A percentile compares a stretch with the other conserved stretches of the same genome.
Conservation (phyloP, 208 protist genomes). For the Phytomonas sp. region DNA sequence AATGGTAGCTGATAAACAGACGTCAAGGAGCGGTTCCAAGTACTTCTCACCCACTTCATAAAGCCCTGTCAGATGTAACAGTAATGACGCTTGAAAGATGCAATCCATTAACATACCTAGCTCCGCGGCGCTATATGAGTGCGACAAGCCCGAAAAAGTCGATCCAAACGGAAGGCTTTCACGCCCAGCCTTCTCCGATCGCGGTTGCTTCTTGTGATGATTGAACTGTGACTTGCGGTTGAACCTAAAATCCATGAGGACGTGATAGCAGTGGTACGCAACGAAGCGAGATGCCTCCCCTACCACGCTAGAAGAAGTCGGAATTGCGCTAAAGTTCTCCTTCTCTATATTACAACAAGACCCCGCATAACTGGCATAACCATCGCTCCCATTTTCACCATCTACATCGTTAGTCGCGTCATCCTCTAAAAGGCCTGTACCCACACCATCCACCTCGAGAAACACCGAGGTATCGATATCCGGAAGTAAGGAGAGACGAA, state of each 20-base stretch:
- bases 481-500: not conserved
- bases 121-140: not conserved
- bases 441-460: not conserved
- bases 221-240: not conserved
- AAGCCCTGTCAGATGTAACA: constrained; percentile 59
- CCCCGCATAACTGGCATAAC: not conserved
- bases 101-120: constrained; percentile 2
- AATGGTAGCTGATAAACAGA: constrained; percentile 46
- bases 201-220: not conserved
- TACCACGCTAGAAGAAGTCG: not conserved
- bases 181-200: not conserved
- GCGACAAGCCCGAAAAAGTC: not conserved
- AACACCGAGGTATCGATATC: not conserved
- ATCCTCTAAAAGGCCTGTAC: not conserved
- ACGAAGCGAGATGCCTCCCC: constrained; percentile 30
- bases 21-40: constrained; percentile 45
- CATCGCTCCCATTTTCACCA: not conserved
- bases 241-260: constrained; percentile 33
- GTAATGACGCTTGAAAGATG: constrained; percentile 31
- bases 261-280: constrained; percentile 69
- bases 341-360: not conserved
- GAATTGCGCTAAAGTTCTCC: not conserved
- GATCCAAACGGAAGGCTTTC: not conserved
- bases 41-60: constrained; percentile 57
- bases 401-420: not conserved